These are phyloP conservation scores for Ilyonectria sp. DNA, from an alignment of 2,329 filamentous ascomycete genomes.

Conservation along the genomic window DNA sequence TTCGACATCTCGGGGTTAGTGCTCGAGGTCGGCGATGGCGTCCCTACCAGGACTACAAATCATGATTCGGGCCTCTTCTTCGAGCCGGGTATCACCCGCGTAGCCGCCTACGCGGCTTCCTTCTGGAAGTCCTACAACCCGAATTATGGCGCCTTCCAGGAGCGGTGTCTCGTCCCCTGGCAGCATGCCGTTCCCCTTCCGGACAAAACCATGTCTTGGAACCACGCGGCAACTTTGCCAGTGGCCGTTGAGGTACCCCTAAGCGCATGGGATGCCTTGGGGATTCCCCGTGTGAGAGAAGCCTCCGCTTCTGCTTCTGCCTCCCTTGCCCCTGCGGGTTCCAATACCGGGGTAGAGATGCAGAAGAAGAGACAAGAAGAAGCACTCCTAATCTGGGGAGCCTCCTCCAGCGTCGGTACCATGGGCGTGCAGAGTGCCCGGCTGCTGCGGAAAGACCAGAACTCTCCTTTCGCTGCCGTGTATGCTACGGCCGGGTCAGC, in stretches of 20 bases:
- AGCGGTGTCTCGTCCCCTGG: slow-evolving; percentile 59
- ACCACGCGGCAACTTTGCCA: slow-evolving; percentile 57
- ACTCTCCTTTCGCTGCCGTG: slow-evolving; percentile 55
- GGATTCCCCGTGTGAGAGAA: slow-evolving; percentile 47
- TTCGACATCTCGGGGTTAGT: slow-evolving; percentile 62
- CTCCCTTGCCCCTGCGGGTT: neutral
- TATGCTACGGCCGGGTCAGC: slow-evolving; percentile 57
- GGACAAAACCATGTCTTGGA: slow-evolving; percentile 54
- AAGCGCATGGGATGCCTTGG: slow-evolving; percentile 57
- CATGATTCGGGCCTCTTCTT: slow-evolving; percentile 41
- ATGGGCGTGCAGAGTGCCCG: slow-evolving; percentile 60
- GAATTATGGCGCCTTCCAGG: slow-evolving; percentile 64
- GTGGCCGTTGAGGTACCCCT: slow-evolving; percentile 56
- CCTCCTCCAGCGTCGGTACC: slow-evolving; percentile 61
- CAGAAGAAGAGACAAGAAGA: slow-evolving; percentile 41
- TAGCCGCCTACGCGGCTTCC: slow-evolving; percentile 56
- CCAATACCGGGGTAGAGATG: neutral
- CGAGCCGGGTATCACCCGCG: slow-evolving; percentile 52
- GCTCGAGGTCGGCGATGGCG: slow-evolving; percentile 57
- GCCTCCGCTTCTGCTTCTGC: slow-evolving; percentile 15
- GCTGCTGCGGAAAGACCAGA: slow-evolving; percentile 52
- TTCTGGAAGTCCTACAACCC: slow-evolving; percentile 60
- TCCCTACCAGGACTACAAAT: slow-evolving; percentile 46
- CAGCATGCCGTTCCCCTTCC: slow-evolving; percentile 56
- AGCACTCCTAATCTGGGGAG: slow-evolving; percentile 60